Evolutionary conservation across 768 basidiomycete species (phyloP), one percentile per base, ranked within the genome.

Genomic region (Agaricus blazei): DNA sequence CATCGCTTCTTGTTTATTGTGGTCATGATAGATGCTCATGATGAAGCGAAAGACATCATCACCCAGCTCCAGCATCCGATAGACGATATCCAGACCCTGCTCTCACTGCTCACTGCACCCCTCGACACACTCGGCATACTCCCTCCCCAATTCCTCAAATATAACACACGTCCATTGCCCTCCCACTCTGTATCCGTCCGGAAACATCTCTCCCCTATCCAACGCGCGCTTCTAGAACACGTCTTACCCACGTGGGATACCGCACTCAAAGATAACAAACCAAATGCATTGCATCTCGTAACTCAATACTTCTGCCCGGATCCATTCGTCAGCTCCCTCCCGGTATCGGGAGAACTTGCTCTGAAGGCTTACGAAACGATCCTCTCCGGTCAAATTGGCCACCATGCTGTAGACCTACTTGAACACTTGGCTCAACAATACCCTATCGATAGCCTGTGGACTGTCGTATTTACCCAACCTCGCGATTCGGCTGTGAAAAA

Each of bases 261-360:
- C 1, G 56, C 65, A 3, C 72, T 94, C 40, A 66, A 69, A n/a
- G 77, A 85, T 55, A 68, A 81, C 36, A 66, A 76, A 24, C 54
- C 54, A 14, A 23, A 44, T 40, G 69, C 73, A 9, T 68, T 68
- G 11, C 50, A 66, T 2, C 67, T 92, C 15, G 60, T 83, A 1
- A 77, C 84, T 40, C 83, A 86, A 57, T 92, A 85, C 67, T 93
- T 94, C 63, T 84, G 82, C 62, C 91, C 91, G 4, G 80, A 84
- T 62, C 63, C 70, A 23, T 81, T 85, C 63, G 76, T 72, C 12
- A 82, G 77, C 60, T 70, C 83, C 1, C 74, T 74, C 8, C 57
- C 73, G 8, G 64, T 71, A 5, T 79, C 85, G 0, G 80, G 81
- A 24, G 70, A 81, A 29, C 72, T 85, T 15, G 81, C 82, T 11